These are phyloP conservation scores for Tylopilus felleus DNA, from an alignment of 768 basidiomycete species.

Conservation along the genomic window DNA sequence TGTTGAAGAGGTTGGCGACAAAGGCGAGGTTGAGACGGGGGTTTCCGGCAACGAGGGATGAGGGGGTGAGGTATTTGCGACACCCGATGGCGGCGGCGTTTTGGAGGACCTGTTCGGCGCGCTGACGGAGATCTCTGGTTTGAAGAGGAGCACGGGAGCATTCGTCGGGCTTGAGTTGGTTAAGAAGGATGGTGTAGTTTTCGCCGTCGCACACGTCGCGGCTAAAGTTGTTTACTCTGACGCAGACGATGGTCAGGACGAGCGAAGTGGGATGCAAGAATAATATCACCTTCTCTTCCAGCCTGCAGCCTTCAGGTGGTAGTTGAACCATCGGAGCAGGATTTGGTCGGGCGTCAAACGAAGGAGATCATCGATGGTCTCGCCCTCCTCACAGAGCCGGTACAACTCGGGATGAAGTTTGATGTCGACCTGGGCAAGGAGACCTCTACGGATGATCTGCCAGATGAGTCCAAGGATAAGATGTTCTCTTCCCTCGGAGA, in stretches of 20 bases:
- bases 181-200: constrained; percentile 94
- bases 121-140: constrained; percentile 72
- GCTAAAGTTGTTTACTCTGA: constrained; percentile 94
- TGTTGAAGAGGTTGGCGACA: constrained; percentile 99
- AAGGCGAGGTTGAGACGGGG: constrained; percentile 97
- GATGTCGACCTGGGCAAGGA: constrained; percentile 95
- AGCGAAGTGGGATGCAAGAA: too few relatives aligned
- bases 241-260: not conserved
- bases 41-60: constrained; percentile 90
- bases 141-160: constrained; percentile 91
- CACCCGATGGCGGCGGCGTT: constrained; percentile 94
- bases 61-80: constrained; percentile 91
- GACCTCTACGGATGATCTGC: constrained; percentile 94
- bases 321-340: constrained; percentile 98
- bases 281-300: constrained; percentile 73
- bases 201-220: constrained; percentile 96
- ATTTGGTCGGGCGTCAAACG: constrained; percentile 96
- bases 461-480: constrained; percentile 97
- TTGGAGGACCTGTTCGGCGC: constrained; percentile 92
- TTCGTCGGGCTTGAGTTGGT: constrained; percentile 92
- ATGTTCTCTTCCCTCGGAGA: constrained; percentile 92
- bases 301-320: constrained; percentile 92
- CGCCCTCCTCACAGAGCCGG: constrained; percentile 91
- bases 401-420: constrained; percentile 98
- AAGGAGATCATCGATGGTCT: constrained; percentile 94